These are phyloP conservation scores for Parathielavia hyrcaniae DNA, from an alignment of 495 filamentous ascomycete species.

Conservation along the genomic window DNA sequence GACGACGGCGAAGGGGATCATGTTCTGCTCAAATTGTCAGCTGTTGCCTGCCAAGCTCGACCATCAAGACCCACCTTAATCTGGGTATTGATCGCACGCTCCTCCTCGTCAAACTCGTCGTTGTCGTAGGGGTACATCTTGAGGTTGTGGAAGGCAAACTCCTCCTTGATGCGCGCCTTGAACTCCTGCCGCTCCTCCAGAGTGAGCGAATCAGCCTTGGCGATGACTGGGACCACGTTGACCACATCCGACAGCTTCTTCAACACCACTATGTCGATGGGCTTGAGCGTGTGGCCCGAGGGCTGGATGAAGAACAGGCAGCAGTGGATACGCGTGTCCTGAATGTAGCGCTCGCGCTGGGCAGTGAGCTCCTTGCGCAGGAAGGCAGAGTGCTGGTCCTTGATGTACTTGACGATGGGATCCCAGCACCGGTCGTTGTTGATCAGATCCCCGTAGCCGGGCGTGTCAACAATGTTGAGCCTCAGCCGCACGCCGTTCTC, in stretches of 20 bases:
- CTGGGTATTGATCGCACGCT: conserved; percentile 83
- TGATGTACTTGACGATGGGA: conserved; percentile 99
- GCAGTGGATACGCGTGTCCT: conserved; percentile 98
- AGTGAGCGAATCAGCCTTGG: conserved; percentile 94
- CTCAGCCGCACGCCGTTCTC: conserved; percentile 98
- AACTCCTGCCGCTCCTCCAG: conserved; percentile 92
- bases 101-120: conserved; percentile 96
- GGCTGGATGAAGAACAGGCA: conserved; percentile 99
- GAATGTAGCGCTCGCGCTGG: conserved; percentile 97
- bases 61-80: conserved; percentile 67
- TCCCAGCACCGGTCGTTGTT: conserved; percentile 99
- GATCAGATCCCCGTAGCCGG: conserved; percentile 96
- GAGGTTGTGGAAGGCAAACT: conserved; percentile 98
- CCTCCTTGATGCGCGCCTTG: conserved; percentile 99
- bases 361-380: conserved; percentile 99
- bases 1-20: conserved; percentile 96
- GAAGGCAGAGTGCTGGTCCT: conserved; percentile 99
- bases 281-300: conserved; percentile 93
- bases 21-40: conserved; percentile 51
- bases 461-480: conserved; percentile 95
- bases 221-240: conserved; percentile 98
- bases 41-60: neutral
- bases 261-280: conserved; percentile 98
- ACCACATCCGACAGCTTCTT: conserved; percentile 99
- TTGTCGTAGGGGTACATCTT: conserved; percentile 99